Evolutionary conservation across 108 stramenopile species (phyloP), one percentile per base, ranked within the genome.

Genomic region (Conticribra guillardii): DNA sequence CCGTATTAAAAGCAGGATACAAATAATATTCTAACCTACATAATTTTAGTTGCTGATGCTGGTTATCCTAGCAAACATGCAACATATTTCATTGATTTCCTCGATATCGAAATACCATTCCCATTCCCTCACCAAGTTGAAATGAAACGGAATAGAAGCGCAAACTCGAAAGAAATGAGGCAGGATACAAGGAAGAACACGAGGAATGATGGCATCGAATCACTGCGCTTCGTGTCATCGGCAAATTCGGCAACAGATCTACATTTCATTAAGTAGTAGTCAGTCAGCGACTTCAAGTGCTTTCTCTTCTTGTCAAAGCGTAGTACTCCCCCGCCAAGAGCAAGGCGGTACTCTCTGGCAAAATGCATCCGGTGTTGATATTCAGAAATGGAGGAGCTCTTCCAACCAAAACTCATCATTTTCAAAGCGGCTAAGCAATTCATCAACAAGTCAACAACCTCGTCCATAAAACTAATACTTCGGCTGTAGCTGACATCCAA

Each of bases 261-360:
- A n/a, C 67, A 68, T 29, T 68, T 68, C 67, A 68, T 57, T n/a
- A 57, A 14, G 55, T 68, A 57, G 19, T 68, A 57, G n/a, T 68
- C 55, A 49, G 56, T 68, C 8, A 68, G 67, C 18, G 67, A 48
- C 45, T 68, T 57, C 28, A 57, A 54, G 29, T 28, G 41, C 7
- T 57, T 56, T 21, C 67, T 66, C 45, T 66, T 66, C 21, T 29
- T 66, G 23, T 66, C 53, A 53, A 41, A 66, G 3, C 65, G 51
- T 24, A 49, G 53, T 24, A 14, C 65, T 47, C 51, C 54, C 29
- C 50, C 47, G 11, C 41, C 44, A 2, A 68, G 28, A 28, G 67
- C 67, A 28, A 68, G 54, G 26, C 44, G 22, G 21, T 57, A 68
- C 45, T 68, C 45, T 44, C 67, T 49, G 18, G 55, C 55, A 48